Evolutionary conservation across 352 stramenopile genomes (phyloP).

Genomic region (Globisporangium parvum): DNA sequence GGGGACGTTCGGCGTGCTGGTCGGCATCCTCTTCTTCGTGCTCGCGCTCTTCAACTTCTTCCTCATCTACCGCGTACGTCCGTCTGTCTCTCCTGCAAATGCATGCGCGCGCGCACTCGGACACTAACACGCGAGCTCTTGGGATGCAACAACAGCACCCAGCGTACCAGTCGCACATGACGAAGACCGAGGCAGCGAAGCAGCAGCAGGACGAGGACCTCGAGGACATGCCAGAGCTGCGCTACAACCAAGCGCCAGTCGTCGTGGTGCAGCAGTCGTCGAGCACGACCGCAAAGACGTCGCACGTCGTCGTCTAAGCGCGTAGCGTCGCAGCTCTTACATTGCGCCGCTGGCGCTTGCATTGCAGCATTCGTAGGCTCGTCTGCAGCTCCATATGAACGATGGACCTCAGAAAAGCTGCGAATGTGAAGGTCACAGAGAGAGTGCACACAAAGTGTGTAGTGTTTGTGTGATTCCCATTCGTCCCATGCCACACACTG

Average conservation of each 20-base stretch:
- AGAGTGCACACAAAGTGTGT: too few relatives aligned
- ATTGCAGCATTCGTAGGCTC: not conserved
- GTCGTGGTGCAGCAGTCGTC: slow-evolving; percentile 10
- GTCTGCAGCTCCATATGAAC: too few relatives aligned
- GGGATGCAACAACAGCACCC: slow-evolving; percentile 38
- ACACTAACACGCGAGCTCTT: slow-evolving; percentile 6
- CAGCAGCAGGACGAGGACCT: slow-evolving; percentile 56
- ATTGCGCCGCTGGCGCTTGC: not conserved
- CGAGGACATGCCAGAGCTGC: slow-evolving; percentile 71
- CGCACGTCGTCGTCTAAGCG: slow-evolving; percentile 59
- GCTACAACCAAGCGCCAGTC: slow-evolving; percentile 66
- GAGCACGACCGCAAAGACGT: slow-evolving; percentile 24
- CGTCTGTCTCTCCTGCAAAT: slow-evolving; percentile 27
- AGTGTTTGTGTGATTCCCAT: too few relatives aligned
- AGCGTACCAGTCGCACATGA: slow-evolving; percentile 74
- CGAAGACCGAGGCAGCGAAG: slow-evolving; percentile 44
- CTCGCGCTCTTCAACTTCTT: slow-evolving; percentile 86
- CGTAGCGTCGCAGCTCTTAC: not conserved
- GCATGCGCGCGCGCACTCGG: too few relatives aligned
- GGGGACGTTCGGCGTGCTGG: slow-evolving; percentile 69
- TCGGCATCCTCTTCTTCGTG: slow-evolving; percentile 69
- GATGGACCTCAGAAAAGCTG: too few relatives aligned
- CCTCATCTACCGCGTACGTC: slow-evolving; percentile 71
- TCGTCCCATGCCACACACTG: too few relatives aligned
- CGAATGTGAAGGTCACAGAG: too few relatives aligned